A percentile compares a stretch with the other conserved stretches of the same genome.
Conservation (phyloP, 805 yeast genomes). For the Lachancea dasiensis region DNA sequence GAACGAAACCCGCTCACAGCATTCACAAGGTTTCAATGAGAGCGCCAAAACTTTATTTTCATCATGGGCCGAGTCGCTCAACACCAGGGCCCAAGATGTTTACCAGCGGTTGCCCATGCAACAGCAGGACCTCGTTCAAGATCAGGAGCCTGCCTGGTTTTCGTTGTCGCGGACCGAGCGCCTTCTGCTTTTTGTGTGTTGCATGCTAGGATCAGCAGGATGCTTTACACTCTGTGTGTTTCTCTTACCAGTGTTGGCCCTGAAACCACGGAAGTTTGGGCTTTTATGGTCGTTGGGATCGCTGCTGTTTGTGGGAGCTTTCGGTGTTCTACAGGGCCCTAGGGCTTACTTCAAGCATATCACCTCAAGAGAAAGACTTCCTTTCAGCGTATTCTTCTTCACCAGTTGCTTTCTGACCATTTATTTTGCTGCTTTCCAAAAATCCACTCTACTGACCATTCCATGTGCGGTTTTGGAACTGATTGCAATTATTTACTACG, state of each 20-base stretch:
- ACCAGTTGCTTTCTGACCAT: conserved; percentile 74
- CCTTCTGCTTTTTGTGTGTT: conserved; percentile 66
- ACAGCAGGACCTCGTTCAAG: conserved; percentile 42
- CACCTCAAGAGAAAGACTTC: conserved; percentile 65
- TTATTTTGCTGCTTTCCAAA: conserved; percentile 62
- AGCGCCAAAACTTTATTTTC: conserved; percentile 35
- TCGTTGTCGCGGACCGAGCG: conserved; percentile 71
- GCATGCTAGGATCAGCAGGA: conserved; percentile 67
- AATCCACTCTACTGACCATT: conserved; percentile 70
- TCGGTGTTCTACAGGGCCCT: conserved; percentile 92
- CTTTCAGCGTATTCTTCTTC: conserved; percentile 76
- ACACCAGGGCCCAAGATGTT: conserved; percentile 44
- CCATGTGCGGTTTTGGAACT: conserved; percentile 71
- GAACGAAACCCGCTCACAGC: conserved; percentile 29
- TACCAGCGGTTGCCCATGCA: conserved; percentile 63
- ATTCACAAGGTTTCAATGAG: conserved; percentile 28
- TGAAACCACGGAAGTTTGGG: conserved; percentile 89
- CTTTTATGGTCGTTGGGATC: conserved; percentile 89
- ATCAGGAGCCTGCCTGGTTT: conserved; percentile 74
- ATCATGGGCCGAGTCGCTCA: conserved; percentile 36
- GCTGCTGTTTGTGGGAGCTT: conserved; percentile 75
- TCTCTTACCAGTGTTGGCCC: conserved; percentile 80
- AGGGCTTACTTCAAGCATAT: conserved; percentile 70
- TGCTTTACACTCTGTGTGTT: conserved; percentile 80
- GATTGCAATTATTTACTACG: conserved; percentile 83